Percentiles rank a stretch among this genome's conserved stretches.
These are phyloP conservation scores for Flagelloscypha sp. DNA, from an alignment of 768 basidiomycete genomes.

Conservation along the genomic window DNA sequence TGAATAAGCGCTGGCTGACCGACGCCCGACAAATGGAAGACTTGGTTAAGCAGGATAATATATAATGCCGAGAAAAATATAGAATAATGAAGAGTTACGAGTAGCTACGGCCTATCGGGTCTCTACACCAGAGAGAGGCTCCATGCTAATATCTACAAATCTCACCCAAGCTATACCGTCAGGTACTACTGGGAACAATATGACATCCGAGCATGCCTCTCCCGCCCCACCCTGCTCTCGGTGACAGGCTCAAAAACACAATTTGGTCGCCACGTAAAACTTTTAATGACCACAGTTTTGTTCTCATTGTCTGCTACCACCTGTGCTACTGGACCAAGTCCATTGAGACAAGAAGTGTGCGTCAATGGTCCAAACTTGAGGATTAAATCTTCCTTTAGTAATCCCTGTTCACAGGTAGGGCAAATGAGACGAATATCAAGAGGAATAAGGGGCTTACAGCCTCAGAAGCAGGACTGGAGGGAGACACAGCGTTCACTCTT, in stretches of 20 bases:
- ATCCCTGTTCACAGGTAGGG: slow-evolving; percentile 38
- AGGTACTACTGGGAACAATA: too few relatives aligned
- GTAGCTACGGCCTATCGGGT: too few relatives aligned
- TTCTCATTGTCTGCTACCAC: slow-evolving; percentile 76
- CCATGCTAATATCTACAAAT: too few relatives aligned
- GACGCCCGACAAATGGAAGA: too few relatives aligned
- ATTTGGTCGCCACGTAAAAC: slow-evolving; percentile 43
- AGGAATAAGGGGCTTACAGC: slow-evolving; percentile 47
- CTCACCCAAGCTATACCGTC: too few relatives aligned
- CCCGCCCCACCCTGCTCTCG: slow-evolving; percentile 79
- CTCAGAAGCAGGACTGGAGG: slow-evolving; percentile 71
- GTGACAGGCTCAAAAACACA: slow-evolving; percentile 50
- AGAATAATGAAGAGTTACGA: too few relatives aligned
- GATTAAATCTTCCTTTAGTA: slow-evolving; percentile 62
- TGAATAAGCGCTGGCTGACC: too few relatives aligned
- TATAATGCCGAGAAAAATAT: too few relatives aligned
- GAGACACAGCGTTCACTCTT: slow-evolving; percentile 72
- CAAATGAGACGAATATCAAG: background rate
- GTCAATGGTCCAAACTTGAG: slow-evolving; percentile 65
- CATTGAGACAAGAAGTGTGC: slow-evolving; percentile 38
- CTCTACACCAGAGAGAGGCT: too few relatives aligned
- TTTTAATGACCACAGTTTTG: slow-evolving; percentile 43
- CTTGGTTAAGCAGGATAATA: too few relatives aligned
- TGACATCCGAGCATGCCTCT: slow-evolving; percentile 74
- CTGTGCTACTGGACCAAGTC: slow-evolving; percentile 61